Evolutionary conservation across 352 stramenopile species (phyloP).

Genomic region (Pythium brachiatum): DNA sequence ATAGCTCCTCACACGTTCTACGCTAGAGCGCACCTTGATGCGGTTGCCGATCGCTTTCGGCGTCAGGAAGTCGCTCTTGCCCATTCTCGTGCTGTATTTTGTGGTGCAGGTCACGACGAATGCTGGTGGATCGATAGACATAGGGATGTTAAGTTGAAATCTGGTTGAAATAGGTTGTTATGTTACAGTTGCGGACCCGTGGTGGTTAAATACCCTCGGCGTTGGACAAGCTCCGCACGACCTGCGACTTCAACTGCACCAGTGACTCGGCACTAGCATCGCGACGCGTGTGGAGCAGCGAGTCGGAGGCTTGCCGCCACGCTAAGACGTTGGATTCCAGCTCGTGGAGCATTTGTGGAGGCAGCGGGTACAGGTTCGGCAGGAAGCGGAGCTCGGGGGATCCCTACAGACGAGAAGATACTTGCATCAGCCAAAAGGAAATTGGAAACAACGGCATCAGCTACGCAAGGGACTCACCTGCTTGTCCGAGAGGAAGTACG

Average conservation of each 20-base stretch:
- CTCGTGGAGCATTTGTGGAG: slow-evolving; percentile 58
- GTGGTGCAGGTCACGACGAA: too few relatives aligned
- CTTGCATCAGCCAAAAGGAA: not conserved
- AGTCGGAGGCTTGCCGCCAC: slow-evolving; percentile 28
- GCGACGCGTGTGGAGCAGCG: slow-evolving; percentile 9
- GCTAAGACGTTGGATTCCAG: slow-evolving; percentile 34
- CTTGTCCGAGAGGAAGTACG: slow-evolving; percentile 52
- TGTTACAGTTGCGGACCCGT: slow-evolving; percentile 1
- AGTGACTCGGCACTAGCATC: slow-evolving; percentile 13
- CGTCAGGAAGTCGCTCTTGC: slow-evolving; percentile 84
- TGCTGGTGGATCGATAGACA: too few relatives aligned
- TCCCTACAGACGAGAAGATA: slow-evolving; percentile 16
- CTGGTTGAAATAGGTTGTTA: not conserved
- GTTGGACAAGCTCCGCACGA: slow-evolving; percentile 6
- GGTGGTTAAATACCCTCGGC: not conserved
- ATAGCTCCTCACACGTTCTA: not conserved
- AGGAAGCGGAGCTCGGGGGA: slow-evolving; percentile 44
- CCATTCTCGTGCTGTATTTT: slow-evolving; percentile 39
- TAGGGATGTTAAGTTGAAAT: not conserved
- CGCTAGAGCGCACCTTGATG: slow-evolving; percentile 85
- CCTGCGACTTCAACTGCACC: slow-evolving; percentile 22
- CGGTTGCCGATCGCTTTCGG: slow-evolving; percentile 84
- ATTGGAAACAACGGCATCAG: too few relatives aligned
- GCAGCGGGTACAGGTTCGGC: slow-evolving; percentile 58
- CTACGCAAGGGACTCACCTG: slow-evolving; percentile 26